Evolutionary conservation across 768 basidiomycete genomes (phyloP), one percentile per base, ranked within the genome.

Genomic region (Lactarius hengduanensis): DNA sequence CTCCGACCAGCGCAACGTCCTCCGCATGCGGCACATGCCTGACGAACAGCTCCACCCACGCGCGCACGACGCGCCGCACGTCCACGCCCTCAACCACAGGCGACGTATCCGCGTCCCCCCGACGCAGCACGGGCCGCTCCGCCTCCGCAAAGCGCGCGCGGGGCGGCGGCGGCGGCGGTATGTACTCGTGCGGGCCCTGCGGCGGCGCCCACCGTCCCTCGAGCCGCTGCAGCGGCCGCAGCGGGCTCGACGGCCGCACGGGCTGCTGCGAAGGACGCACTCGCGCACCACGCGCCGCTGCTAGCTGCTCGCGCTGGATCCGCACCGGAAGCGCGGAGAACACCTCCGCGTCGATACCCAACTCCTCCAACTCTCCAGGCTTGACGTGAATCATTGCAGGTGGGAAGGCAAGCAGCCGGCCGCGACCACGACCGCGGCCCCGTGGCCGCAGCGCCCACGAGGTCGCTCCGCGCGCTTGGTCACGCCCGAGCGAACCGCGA

Each of bases 1-100:
- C 87, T 20, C 83, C 80, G 62, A 98, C 87, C 70, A 85, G 89
- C 28, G 88, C 85, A 2, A 94, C 80, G 70, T 97, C 95, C 74
- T 82, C 85, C 69, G 79, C 77, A 66, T 87, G 86, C 47, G 94
- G 94, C n/a, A 81, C 81, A 70, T 81, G 80, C 55, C 83, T 80
- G 58, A 76, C 76, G 66, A 90, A 88, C 1, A 80, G 76, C 55
- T 83, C 79, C 9, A 98, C 86, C 95, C 95, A 98, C 41, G 79
- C 74, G 69, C 87, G 87, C 47, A 98, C 81, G 26, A 89, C 80
- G 5, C 76, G 76, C 75, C 92, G 86, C 16, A 98, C 82, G 67
- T 94, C 92, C 30, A 83, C 83, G 26, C 86, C 82, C 71, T 90
- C 86, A 15, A 82, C 83, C 60, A 88, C 86, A 57, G 78, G 76